Evolutionary conservation across 148 eudicot genomes (phyloP), one percentile per base, ranked within the genome.

Genomic region (Vaccinium macrocarpon): DNA sequence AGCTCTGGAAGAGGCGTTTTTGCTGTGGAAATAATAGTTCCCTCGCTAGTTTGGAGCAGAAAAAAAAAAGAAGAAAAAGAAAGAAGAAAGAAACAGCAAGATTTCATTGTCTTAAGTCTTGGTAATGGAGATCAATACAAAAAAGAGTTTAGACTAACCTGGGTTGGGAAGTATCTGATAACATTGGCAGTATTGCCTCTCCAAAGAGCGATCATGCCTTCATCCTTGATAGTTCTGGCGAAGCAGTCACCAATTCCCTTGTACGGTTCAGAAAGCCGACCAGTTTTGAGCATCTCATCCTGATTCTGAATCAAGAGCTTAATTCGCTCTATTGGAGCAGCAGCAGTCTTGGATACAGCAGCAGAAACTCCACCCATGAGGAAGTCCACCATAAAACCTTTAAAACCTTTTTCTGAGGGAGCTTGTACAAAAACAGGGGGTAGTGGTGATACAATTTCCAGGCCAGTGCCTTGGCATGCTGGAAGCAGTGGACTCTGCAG

Each of bases 81-180:
- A 35, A 35, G 38, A 35, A 35, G 38, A 79, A 68, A 79, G 9
- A 48, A 32, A 57, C 32, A 9, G 56, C 25, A 61, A 59, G 11
- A 79, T 11, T 23, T 68, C 29, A 13, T 68, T 68, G 7, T n/a
- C 27, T 8, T n/a, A 13, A 4, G 73, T 29, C 73, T 68, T 12
- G 13, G 1, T 68, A 68, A 23, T 62, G 78, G 9, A 27, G 14
- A 25, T 14, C 10, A 18, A 23, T 49, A 1, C 7, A 72, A 79
- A 46, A 46, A 48, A 1, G 80, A 27, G 32, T 75, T 75, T 19
- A 49, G 52, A 76, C 83, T 80, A 46, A 91, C 98, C 93, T 94
- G 98, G 76, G 98, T 93, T n/a, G 98, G 98, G 88, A 94, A 94
- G 84, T 94, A 94, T 90, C 98, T 87, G 79, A 94, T 91, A 70